Evolutionary conservation across 352 stramenopile species (phyloP), one percentile per base, ranked within the genome.

Genomic region (Pythium biforme): DNA sequence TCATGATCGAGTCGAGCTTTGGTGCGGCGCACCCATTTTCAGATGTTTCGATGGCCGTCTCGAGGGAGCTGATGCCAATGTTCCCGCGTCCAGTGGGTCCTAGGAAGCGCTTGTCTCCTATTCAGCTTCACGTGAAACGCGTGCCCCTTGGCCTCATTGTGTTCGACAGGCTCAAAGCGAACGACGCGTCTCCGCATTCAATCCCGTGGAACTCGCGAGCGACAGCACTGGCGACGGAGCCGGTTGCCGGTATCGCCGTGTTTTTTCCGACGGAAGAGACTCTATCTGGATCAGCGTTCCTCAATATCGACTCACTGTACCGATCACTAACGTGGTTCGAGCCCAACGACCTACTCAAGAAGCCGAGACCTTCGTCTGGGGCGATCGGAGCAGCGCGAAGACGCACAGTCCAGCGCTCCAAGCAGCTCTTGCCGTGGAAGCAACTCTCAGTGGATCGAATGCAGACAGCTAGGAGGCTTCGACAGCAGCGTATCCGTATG

Each of bases 371-470:
- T 4, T 62, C 64, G 2, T 64, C 39, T 1, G 53, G 43, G 25
- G 46, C 45, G 6, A 55, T 49, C 12, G 34, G 11, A 40, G 33
- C n/a, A 31, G 33, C 57, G 12, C 50, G 49, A 55, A 56, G 59
- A 23, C 47, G 40, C 27, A 52, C 26, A 9, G 55, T 31, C 19
- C 62, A 76, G 1, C 73, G 73, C 40, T 72, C 73, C 26, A 74
- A 74, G 5, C 80, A 84, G 40, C 74, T 79, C 27, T 57, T 91
- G 1, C 63, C 73, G 4, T 91, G 82, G 82, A 91, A 89, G 20
- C 59, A 83, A 31, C 76, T 76, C 14, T 79, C 82, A 0, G 74
- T 75, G 4, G 69, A 88, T 33, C 64, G 76, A 2, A 69, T 89
- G 33, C 70, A 83, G 50, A 64, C 73, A 4, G 68, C 77, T 4